These are phyloP conservation scores for Sisymbrium altissimum DNA, from an alignment of 345 rosid genomes.

Conservation along the genomic window DNA sequence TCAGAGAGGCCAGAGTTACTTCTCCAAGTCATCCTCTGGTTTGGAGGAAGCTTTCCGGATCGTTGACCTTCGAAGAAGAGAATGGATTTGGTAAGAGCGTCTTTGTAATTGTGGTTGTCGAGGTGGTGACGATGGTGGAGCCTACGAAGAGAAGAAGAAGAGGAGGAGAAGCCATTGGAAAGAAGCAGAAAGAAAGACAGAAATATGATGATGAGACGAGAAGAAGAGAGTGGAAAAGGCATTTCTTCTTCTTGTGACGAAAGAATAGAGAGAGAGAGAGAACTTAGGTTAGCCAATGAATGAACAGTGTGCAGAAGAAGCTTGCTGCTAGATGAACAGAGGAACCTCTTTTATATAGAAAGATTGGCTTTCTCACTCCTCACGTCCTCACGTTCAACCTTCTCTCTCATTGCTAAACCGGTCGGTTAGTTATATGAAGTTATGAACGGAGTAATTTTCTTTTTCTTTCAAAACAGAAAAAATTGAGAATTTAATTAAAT, in stretches of 20 bases:
- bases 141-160: constrained; percentile 14
- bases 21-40: constrained; percentile 83
- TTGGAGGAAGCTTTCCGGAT: constrained; percentile 74
- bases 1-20: constrained; percentile 84
- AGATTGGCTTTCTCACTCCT: not conserved
- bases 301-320: not conserved
- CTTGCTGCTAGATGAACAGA: not conserved
- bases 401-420: not conserved
- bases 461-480: not conserved
- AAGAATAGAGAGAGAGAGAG: no score
- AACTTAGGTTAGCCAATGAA: not conserved
- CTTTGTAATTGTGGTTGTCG: constrained; percentile 66
- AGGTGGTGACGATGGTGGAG: constrained; percentile 42
- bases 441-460: not conserved
- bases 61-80: constrained; percentile 88
- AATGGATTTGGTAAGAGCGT: constrained; percentile 82
- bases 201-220: constrained; percentile 15
- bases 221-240: constrained; percentile 32
- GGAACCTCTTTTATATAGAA: constrained; percentile 1
- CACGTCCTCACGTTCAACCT: not conserved
- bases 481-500: not conserved
- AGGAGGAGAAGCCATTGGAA: constrained; percentile 49
- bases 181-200: constrained; percentile 37
- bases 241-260: no score
- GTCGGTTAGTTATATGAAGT: not conserved